Evolutionary conservation across 805 yeast genomes (phyloP).

Genomic region (Tetrapisispora pingtungensis): DNA sequence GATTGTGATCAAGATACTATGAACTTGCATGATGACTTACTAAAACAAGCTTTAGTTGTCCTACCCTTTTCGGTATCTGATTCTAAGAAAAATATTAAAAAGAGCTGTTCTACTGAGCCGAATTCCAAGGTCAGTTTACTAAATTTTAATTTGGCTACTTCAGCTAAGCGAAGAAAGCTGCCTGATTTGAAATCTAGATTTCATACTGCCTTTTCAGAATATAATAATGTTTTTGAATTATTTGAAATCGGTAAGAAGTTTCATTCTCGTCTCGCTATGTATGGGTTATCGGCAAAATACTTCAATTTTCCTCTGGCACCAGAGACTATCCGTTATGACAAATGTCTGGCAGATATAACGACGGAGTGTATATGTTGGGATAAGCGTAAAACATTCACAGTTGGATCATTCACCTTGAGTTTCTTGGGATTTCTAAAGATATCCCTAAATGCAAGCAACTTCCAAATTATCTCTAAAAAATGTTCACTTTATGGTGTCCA

Average conservation of each 20-base stretch:
- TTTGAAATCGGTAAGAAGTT: background rate
- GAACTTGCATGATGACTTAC: background rate
- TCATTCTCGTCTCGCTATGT: background rate
- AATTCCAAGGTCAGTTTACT: background rate
- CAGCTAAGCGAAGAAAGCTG: background rate
- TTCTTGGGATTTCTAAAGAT: background rate
- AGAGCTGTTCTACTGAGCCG: background rate
- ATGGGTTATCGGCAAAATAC: background rate
- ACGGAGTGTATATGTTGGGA: background rate
- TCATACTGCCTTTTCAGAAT: background rate
- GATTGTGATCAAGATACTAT: background rate
- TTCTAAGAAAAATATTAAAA: background rate
- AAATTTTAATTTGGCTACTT: background rate
- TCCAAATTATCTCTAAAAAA: background rate
- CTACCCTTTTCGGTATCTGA: background rate
- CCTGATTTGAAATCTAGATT: background rate
- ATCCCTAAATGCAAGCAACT: background rate
- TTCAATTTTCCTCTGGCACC: background rate
- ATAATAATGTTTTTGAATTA: background rate
- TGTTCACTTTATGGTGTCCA: background rate
- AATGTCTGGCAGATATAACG: background rate
- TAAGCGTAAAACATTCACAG: background rate
- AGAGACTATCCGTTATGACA: background rate
- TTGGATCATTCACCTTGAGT: background rate
- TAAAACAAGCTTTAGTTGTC: background rate